Conservation (phyloP, 805 yeast species). For the Teunomyces stri region DNA sequence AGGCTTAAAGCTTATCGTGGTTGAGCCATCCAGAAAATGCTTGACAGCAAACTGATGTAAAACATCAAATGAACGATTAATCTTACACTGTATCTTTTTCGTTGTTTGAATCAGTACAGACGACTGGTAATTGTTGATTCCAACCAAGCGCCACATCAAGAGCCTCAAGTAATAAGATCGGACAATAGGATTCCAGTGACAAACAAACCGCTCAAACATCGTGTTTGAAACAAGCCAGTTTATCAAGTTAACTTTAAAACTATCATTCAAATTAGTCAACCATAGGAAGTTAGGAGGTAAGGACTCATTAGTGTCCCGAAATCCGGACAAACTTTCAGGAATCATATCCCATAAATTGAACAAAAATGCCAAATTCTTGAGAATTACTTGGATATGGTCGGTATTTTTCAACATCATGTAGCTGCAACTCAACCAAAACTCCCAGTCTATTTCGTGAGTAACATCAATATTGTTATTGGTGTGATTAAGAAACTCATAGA, state of each 20-base stretch:
- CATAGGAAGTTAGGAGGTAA: conserved; percentile 26
- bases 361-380: conserved; percentile 62
- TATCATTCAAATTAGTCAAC: conserved; percentile 37
- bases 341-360: conserved; percentile 74
- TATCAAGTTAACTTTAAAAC: conserved; percentile 49
- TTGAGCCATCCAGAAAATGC: conserved; percentile 2
- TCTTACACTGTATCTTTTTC: conserved; percentile 27
- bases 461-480: conserved; percentile 21
- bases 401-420: conserved; percentile 57
- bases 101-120: conserved; percentile 31
- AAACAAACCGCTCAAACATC: conserved; percentile 57
- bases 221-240: conserved; percentile 51
- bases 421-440: conserved; percentile 67
- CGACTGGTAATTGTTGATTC: conserved; percentile 40
- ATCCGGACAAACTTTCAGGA: conserved; percentile 37
- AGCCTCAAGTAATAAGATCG: conserved; percentile 67
- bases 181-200: conserved; percentile 79
- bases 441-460: conserved; percentile 55
- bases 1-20: conserved; percentile 24
- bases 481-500: conserved; percentile 38
- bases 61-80: conserved; percentile 24
- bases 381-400: conserved; percentile 58
- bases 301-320: conserved; percentile 4
- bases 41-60: conserved; percentile 27
- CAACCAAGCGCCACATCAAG: conserved; percentile 62